Evolutionary conservation across 139 green algal genomes (phyloP).

Genomic region (Pseudopediastrum boryanum): DNA sequence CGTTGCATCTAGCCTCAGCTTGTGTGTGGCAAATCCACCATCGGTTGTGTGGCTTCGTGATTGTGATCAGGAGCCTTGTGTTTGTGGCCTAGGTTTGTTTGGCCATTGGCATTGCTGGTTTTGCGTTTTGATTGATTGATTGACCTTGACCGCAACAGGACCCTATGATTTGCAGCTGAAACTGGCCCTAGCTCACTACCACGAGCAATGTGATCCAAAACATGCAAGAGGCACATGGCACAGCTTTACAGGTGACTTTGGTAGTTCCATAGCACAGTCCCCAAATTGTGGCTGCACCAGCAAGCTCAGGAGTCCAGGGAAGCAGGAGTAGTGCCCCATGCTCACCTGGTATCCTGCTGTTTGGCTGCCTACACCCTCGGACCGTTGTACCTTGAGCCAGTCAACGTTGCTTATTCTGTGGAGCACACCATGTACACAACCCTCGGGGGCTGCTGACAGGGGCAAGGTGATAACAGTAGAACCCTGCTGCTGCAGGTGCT

Average conservation of each 20-base stretch:
- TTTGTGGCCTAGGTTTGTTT: too few species aligned
- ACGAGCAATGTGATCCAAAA: neutral
- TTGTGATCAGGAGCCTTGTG: too few species aligned
- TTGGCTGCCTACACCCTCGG: constrained; percentile 37
- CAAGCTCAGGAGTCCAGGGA: neutral
- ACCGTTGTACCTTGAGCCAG: constrained; percentile 40
- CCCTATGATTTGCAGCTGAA: too few species aligned
- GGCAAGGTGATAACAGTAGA: neutral
- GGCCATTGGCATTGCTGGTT: too few species aligned
- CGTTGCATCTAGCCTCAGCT: too few species aligned
- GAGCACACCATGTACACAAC: constrained; percentile 49
- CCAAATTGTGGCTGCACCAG: neutral
- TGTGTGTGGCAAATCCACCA: too few species aligned
- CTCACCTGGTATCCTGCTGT: constrained; percentile 40
- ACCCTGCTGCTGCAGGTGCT: neutral
- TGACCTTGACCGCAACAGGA: too few species aligned
- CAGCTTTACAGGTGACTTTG: neutral
- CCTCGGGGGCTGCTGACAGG: neutral
- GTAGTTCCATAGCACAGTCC: neutral
- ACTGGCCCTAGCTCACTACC: neutral
- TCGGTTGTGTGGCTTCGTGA: too few species aligned
- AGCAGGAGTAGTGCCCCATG: constrained; percentile 27
- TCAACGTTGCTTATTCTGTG: constrained; percentile 32
- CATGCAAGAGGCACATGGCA: neutral
- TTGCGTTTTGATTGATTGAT: too few species aligned